Conservation (phyloP, 208 protist species). For the Acanthamoeba royreba region DNA sequence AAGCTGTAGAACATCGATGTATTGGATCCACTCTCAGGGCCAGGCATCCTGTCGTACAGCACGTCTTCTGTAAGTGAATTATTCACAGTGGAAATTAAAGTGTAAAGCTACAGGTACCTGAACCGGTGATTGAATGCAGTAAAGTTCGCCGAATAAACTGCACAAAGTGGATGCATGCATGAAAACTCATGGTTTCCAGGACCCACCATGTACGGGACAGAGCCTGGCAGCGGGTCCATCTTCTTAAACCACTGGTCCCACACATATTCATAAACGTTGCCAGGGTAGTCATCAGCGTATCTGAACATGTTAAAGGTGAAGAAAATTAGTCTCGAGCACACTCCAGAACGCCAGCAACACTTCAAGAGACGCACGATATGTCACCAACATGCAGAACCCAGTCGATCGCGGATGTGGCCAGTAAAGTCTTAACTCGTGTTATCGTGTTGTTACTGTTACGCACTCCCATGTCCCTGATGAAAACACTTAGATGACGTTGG, state of each 20-base stretch:
- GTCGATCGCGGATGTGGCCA: background rate
- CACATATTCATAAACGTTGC: slow-evolving; percentile 5
- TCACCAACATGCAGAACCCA: slow-evolving; percentile 30
- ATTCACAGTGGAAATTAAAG: too few relatives aligned
- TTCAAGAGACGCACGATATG: background rate
- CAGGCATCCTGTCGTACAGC: slow-evolving; percentile 44
- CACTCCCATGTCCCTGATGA: background rate
- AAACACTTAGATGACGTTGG: background rate
- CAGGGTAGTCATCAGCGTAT: slow-evolving; percentile 31
- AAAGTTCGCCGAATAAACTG: slow-evolving; percentile 31
- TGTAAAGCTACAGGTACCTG: background rate
- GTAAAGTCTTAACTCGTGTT: background rate
- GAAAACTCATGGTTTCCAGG: slow-evolving; percentile 31
- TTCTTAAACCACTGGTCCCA: slow-evolving; percentile 23
- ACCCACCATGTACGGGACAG: slow-evolving; percentile 43
- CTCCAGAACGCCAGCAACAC: background rate
- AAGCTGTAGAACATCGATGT: slow-evolving; percentile 30
- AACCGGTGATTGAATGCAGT: slow-evolving; percentile 32
- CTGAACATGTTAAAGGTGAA: too few relatives aligned
- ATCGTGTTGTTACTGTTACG: background rate
- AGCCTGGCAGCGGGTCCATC: background rate
- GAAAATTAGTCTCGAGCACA: too few relatives aligned
- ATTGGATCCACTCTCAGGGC: background rate
- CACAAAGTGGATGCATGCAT: background rate
- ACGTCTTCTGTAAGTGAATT: too few relatives aligned